Base-by-base conservation (phyloP, 257 asterid genomes). In the Prunella vulgaris region DNA sequence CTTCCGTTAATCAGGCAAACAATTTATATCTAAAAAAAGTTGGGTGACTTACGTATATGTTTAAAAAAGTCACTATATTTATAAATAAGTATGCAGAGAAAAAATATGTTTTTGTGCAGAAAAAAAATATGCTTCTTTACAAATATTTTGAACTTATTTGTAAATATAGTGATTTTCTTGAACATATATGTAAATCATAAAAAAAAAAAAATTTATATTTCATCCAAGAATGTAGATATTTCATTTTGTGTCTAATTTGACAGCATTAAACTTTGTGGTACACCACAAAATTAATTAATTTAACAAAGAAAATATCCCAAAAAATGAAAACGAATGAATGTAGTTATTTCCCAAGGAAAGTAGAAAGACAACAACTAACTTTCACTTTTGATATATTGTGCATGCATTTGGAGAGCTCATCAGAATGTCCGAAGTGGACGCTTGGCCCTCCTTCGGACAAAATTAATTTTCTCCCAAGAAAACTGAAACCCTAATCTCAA, bases 341-440 rank as follows among this genome's bases (percentile, higher is more conserved):
- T n/a, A n/a, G n/a, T 32, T 60, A 61, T 6, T 51, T 13, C 30
- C 70, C 59, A 21, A 40, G 46, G 12, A 38, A 48, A 28, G 22
- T 69, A 22, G 5, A 68, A 53, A 10, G 63, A 63, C 38, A 66
- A 8, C 52, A 66, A 15, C 52, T 14, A 37, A 46, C 35, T 48
- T 46, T 62, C 12, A 42, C 51, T 60, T 49, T 13, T 28, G 32
- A 32, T 32, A 57, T 33, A 33, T 48, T 33, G 49, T 18, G 14
- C 15, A 44, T 61, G 66, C 61, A 68, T 44, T 33, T 72, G 21
- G 49, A 70, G 48, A 70, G 56, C 68, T 73, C 48, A 15, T 32
- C 10, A 17, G n/a, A 52, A 64, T 69, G 46, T 58, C 88, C 92
- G 86, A 78, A 80, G 85, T 32, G 72, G 61, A 53, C 85, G 87